Evolutionary conservation across 2,329 filamentous ascomycete genomes (phyloP).

Genomic region (Fonsecaea multimorphosa): DNA sequence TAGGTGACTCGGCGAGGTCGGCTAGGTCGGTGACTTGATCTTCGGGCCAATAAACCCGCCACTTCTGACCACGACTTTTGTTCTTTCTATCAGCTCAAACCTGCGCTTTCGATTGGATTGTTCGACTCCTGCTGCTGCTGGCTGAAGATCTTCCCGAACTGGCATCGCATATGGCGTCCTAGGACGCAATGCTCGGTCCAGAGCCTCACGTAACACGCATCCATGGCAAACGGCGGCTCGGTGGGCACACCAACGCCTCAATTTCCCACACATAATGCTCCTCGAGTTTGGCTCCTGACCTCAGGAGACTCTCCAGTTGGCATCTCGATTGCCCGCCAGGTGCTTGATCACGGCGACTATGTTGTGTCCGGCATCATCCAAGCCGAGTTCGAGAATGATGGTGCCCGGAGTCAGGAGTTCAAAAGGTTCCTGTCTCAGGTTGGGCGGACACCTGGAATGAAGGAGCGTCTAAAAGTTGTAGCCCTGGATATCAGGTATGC

Average conservation of each 20-base stretch:
- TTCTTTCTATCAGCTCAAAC: neutral
- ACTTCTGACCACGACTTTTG: conserved; percentile 19
- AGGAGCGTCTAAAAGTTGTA: conserved; percentile 72
- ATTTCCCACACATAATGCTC: conserved; percentile 66
- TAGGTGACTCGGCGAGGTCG: too few relatives aligned
- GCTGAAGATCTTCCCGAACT: neutral
- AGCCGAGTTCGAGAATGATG: conserved; percentile 74
- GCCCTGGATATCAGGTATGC: conserved; percentile 62
- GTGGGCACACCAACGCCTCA: conserved; percentile 34
- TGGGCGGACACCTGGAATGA: conserved; percentile 72
- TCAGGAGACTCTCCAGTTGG: conserved; percentile 83
- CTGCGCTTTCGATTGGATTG: conserved; percentile 8
- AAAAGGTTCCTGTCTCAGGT: conserved; percentile 73
- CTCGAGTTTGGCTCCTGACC: conserved; percentile 92
- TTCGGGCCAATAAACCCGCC: conserved; percentile 16
- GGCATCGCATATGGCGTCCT: conserved; percentile 12
- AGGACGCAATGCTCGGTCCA: conserved; percentile 19
- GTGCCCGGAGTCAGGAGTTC: conserved; percentile 77
- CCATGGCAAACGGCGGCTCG: conserved; percentile 37
- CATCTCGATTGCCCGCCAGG: conserved; percentile 77
- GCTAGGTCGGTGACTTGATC: too few relatives aligned
- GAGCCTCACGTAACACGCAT: conserved; percentile 13
- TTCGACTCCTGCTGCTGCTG: neutral
- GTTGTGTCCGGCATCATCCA: conserved; percentile 84
- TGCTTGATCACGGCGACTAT: conserved; percentile 90